Conservation (phyloP, 1,139 yeast genomes). For the Yueomyces sp. region DNA sequence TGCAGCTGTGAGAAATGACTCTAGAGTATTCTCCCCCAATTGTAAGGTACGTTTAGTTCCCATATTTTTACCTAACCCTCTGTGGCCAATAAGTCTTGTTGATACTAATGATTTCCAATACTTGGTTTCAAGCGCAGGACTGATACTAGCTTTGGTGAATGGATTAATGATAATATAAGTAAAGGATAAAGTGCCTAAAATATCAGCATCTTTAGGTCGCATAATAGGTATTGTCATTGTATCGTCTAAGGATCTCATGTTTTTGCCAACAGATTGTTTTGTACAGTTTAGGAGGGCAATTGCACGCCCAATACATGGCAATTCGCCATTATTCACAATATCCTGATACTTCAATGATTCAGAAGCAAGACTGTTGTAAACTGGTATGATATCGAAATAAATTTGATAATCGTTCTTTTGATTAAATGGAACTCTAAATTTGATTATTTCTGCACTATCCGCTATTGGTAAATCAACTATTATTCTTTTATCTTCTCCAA, state of each 20-base stretch:
- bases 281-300: slow-evolving; percentile 60
- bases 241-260: slow-evolving; percentile 57
- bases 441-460: slow-evolving; percentile 75
- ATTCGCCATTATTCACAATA: neutral
- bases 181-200: slow-evolving; percentile 66
- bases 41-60: slow-evolving; percentile 67
- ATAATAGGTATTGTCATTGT: slow-evolving; percentile 67
- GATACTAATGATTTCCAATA: slow-evolving; percentile 88
- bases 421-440: slow-evolving; percentile 49
- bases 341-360: neutral
- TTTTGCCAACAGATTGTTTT: slow-evolving; percentile 57
- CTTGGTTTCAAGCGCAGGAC: slow-evolving; percentile 48
- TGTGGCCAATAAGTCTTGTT: slow-evolving; percentile 89
- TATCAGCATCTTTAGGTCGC: slow-evolving; percentile 57
- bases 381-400: slow-evolving; percentile 65
- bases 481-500: slow-evolving; percentile 45
- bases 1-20: slow-evolving; percentile 92
- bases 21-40: slow-evolving; percentile 91
- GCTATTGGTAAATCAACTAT: slow-evolving; percentile 75
- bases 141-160: slow-evolving; percentile 61
- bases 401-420: slow-evolving; percentile 44
- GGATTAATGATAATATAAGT: slow-evolving; percentile 65
- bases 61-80: slow-evolving; percentile 86
- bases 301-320: slow-evolving; percentile 61
- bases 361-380: slow-evolving; percentile 1